Percentiles rank a stretch among this genome's conserved stretches.
Conservation (phyloP, 2,329 filamentous ascomycete species). For the Pseudocercospora macadamiae region DNA sequence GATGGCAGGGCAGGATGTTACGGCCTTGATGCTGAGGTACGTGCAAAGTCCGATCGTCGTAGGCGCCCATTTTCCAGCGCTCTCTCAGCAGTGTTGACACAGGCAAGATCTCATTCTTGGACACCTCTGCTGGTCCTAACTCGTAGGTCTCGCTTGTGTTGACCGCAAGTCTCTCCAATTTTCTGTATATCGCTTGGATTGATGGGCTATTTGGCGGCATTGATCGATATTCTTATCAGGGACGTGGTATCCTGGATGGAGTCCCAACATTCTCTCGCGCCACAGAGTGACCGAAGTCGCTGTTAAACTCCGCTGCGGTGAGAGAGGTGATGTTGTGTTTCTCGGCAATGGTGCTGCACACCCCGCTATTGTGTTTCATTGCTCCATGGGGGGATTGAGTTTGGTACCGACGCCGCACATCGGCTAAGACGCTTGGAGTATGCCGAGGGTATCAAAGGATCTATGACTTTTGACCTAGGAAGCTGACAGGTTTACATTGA, state of each 20-base stretch:
- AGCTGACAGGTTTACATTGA: background rate
- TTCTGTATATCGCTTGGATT: conserved; percentile 23
- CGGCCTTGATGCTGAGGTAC: conserved; percentile 21
- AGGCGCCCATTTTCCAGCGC: conserved; percentile 23
- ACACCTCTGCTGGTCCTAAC: conserved; percentile 6
- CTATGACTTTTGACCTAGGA: conserved; percentile 8
- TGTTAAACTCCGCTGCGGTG: background rate
- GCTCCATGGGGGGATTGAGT: conserved; percentile 7
- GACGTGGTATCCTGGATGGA: background rate
- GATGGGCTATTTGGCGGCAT: conserved; percentile 24
- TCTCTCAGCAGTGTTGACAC: conserved; percentile 19
- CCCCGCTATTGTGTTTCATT: conserved; percentile 1
- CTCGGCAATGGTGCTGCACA: conserved; percentile 1
- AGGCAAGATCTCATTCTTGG: conserved; percentile 19
- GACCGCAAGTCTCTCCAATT: conserved; percentile 20
- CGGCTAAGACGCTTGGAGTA: background rate
- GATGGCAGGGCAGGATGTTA: conserved; percentile 37
- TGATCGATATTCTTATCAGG: background rate
- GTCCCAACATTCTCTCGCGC: too few relatives aligned
- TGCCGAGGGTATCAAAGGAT: conserved; percentile 17
- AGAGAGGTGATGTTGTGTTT: background rate
- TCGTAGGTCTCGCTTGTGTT: conserved; percentile 25
- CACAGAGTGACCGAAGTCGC: conserved; percentile 10
- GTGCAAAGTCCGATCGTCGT: conserved; percentile 33
- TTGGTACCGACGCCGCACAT: conserved; percentile 8